Evolutionary conservation across 768 basidiomycete species (phyloP), one percentile per base, ranked within the genome.

Genomic region (Phlegmacium glaucopus): DNA sequence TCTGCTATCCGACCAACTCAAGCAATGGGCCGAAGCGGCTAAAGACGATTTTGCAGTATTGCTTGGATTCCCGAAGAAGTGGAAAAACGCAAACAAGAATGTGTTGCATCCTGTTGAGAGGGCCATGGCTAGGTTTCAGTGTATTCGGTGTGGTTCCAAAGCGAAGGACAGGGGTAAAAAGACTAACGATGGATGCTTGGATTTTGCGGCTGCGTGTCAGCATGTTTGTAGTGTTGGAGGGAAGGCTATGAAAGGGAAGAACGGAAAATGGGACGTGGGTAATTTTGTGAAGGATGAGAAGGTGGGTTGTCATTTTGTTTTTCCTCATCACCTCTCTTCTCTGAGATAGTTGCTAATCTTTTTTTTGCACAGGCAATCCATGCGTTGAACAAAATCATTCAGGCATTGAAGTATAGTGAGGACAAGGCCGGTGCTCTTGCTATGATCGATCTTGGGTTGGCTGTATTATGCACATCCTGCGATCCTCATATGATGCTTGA

Each of bases 281-380:
- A 60, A 72, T 11, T 89, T 89, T 49, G 65, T 69, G n/a, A 77
- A 71, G 45, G 85, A 88, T 58, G 68, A 70, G 12, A 79, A 76
- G 73, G 87, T 79, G 49, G 10, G 58, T 32, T n/a, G 16, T 7
- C 25, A 5, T 22, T 22, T 5, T 22, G 22, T 34, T 12, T 25
- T 25, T 22, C 5, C 39, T 32, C 35, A 8, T 39, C 12, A 34
- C 22, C 27, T 10, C 12, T 22, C 11, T 38, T 13, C 9, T 6
- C 28, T 48, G 13, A 49, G 7, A 44, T 16, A 10, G 13, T 30
- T 22, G 22, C 15, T 34, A 45, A 37, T 15, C 16, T 13, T 36
- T 25, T 46, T 34, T 35, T 39, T 9, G 13, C 29, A 44, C 44
- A 85, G 85, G 82, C 78, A 4, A 72, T 76, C 36, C 58, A 66